Base-by-base conservation (phyloP, 345 rosid species). In the Arabis alpina region DNA sequence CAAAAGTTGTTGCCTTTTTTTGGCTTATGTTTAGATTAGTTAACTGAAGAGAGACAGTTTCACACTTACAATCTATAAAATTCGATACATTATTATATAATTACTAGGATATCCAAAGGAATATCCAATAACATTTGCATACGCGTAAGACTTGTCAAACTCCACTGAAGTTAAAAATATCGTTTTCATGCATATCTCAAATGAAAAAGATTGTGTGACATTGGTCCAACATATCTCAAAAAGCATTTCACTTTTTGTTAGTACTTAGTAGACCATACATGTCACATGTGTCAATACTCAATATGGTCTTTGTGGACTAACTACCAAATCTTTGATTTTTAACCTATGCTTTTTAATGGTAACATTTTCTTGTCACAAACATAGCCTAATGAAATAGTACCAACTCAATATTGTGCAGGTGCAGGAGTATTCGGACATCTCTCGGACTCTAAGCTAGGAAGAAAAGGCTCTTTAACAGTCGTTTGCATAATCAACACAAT, bases 381-480 rank as follows among this genome's bases (percentile, higher is more conserved):
- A 41, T 59, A 56, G 24, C 23, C 15, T 66, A 51, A 52, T 10
- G 25, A 66, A 51, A 34, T 39, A 48, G 19, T 24, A 32, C 15
- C 19, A 47, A 54, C 45, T 45, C 3, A 6, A 9, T 3, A 42
- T 13, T 66, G 49, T 70, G 25, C 91, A 93, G 98, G 97, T 71
- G 98, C 98, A 4, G 97, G 98, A 57, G 76, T 80, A 37, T 93
- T 93, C 68, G 98, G 98, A 6, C 97, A 93, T 74, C 82, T 91
- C 45, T 93, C 98, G 3, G 98, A 93, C 77, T 93, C 98, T 0
- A 78, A 55, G 64, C 81, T 93, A 11, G 98, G 98, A 68, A 82
- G 98, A 79, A 93, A 93, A 83, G 98, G 98, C 66, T 93, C 98
- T 14, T 58, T 91, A 50, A 89, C 78, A 8, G 81, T 79, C 0